Evolutionary conservation across 1,139 yeast species (phyloP), one percentile per base, ranked within the genome.

Genomic region (Pichia sp.): DNA sequence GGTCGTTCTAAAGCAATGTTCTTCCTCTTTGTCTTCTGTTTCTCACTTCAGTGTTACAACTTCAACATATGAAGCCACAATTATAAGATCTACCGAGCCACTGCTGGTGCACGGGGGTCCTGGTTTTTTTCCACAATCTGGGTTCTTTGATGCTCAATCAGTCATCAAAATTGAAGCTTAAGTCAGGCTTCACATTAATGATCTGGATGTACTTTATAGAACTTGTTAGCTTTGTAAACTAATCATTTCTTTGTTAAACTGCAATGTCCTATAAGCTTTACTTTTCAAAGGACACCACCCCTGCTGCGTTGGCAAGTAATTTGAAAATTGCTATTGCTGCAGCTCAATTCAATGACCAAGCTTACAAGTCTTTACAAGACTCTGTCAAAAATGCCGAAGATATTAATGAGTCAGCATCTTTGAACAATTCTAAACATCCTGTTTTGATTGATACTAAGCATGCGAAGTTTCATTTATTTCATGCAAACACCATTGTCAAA

Each of bases 401-500:
- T 42, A 59, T 61, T 30, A 69, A 63, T 33, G 68, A 65, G 38
- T 68, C 63, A 39, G 57, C 64, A 36, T 60, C 60, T 11, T 58
- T 69, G 31, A 30, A 25, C 31, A 36, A 43, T 30, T 7, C 26
- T 8, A 39, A 36, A 28, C 35, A 40, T 17, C 28, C 43, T 3
- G 48, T 56, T 20, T 62, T 75, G 41, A 54, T 57, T 35, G 63
- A 52, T 26, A 31, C 50, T 17, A 59, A 61, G 23, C 31, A 31
- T 4, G 58, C 62, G 11, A 56, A 56, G 0, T 73, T 80, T 43
- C 73, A 71, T 51, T 69, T 88, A 51, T 66, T 74, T 47, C 95
- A 86, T 61, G 74, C 93, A 26, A 85, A 88, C 59, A 84, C 96
- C 20, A 82, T 88, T 45, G 88, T 85, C 44, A 77, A 81, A 60